Evolutionary conservation across 2,329 filamentous ascomycete species (phyloP).

Genomic region (Rutstroemia sp.): DNA sequence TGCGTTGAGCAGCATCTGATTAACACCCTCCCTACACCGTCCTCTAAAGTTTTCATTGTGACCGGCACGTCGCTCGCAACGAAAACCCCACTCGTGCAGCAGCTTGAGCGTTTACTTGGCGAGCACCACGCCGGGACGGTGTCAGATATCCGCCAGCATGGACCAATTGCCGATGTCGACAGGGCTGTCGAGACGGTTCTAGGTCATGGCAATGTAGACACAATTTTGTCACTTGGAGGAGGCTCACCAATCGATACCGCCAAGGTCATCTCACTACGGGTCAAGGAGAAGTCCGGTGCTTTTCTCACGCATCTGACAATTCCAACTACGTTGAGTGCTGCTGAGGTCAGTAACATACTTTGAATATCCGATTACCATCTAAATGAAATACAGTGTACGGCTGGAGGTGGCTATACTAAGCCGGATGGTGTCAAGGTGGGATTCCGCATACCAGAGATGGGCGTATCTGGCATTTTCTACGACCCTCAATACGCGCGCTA

Average conservation of each 20-base stretch:
- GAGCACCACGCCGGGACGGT: slow-evolving; percentile 4
- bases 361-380: background rate
- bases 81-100: slow-evolving; percentile 1
- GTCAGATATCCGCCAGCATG: slow-evolving; percentile 7
- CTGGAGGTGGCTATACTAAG: slow-evolving; percentile 3
- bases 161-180: slow-evolving; percentile 4
- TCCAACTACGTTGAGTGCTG: slow-evolving; percentile 9
- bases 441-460: slow-evolving; percentile 1
- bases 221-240: slow-evolving; percentile 4
- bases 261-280: slow-evolving; percentile 6
- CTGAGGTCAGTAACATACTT: background rate
- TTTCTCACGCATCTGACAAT: slow-evolving; percentile 6
- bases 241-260: slow-evolving; percentile 7
- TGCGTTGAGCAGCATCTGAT: slow-evolving; percentile 3
- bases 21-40: background rate
- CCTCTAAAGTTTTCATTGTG: slow-evolving; percentile 6
- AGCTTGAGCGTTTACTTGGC: slow-evolving; percentile 2
- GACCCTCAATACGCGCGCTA: slow-evolving; percentile 4
- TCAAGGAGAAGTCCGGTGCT: background rate
- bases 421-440: slow-evolving; percentile 2
- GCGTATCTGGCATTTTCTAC: slow-evolving; percentile 2
- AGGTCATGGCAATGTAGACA: background rate
- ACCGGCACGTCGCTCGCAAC: slow-evolving; percentile 2
- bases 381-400: background rate
- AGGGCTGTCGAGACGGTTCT: slow-evolving; percentile 3